phyloP scores from a whole-genome alignment of 352 stramenopile species.

The Phytophthora chlamydospora region DNA sequence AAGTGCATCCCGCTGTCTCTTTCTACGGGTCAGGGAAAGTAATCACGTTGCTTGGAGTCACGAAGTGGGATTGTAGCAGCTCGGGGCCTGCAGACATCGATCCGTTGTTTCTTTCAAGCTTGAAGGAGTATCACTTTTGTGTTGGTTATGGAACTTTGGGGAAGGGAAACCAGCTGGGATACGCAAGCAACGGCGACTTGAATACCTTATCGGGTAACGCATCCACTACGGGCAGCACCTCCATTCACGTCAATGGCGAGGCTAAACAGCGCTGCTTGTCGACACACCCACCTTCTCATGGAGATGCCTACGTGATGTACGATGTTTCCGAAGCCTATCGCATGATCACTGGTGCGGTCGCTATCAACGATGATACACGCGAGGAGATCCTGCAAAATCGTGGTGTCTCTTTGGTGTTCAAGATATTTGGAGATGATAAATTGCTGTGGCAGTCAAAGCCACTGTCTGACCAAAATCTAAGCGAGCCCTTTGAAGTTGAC shows the following conservation, averaged over 20 bases:
- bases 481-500: constrained; percentile 67
- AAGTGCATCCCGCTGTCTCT: constrained; percentile 88
- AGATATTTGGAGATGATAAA: constrained; percentile 72
- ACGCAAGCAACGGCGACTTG: constrained; percentile 56
- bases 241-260: constrained; percentile 70
- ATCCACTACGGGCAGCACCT: constrained; percentile 26
- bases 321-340: constrained; percentile 72
- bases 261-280: constrained; percentile 78
- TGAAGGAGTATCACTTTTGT: constrained; percentile 80
- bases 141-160: constrained; percentile 84
- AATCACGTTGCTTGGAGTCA: constrained; percentile 76
- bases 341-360: constrained; percentile 58
- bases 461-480: constrained; percentile 40
- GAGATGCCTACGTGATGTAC: constrained; percentile 83
- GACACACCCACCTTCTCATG: constrained; percentile 73
- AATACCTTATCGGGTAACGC: constrained; percentile 22
- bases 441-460: constrained; percentile 81
- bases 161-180: constrained; percentile 79
- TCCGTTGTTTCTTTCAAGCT: constrained; percentile 72
- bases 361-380: constrained; percentile 78
- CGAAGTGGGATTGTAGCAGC: constrained; percentile 69
- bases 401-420: constrained; percentile 63
- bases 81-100: constrained; percentile 48
- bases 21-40: constrained; percentile 92
- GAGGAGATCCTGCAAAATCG: constrained; percentile 66